A percentile compares a stretch with the other conserved stretches of the same genome.
phyloP scores from a whole-genome alignment of 2,329 filamentous ascomycete species.

The Stachybotrys chlorohalonatus region DNA sequence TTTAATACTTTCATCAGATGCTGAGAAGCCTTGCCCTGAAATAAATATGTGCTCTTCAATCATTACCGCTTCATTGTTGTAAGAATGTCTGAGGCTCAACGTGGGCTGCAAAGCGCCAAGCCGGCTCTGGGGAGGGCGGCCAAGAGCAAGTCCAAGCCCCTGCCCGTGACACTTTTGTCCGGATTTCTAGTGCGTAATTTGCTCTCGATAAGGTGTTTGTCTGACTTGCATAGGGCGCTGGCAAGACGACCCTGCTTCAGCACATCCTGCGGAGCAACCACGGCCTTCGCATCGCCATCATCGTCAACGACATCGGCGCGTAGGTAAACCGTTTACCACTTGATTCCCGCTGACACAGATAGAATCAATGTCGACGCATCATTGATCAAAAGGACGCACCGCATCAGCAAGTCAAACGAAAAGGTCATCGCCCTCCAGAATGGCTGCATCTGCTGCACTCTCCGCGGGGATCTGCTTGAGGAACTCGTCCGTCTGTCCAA shows the following conservation, averaged over 20 bases:
- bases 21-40: no score
- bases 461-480: conserved; percentile 61
- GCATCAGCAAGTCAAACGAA: conserved; percentile 49
- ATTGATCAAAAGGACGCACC: conserved; percentile 46
- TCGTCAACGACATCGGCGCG: conserved; percentile 65
- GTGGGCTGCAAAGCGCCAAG: background rate
- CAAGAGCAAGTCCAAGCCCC: conserved; percentile 7
- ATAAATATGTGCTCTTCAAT: background rate
- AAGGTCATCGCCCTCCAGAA: conserved; percentile 62
- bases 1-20: no score
- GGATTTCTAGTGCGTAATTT: conserved; percentile 19
- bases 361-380: conserved; percentile 58
- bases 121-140: no score
- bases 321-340: conserved; percentile 13
- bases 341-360: background rate
- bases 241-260: conserved; percentile 62
- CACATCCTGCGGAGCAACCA: conserved; percentile 60
- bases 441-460: conserved; percentile 68
- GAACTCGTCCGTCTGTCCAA: conserved; percentile 57
- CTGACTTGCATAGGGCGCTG: conserved; percentile 41
- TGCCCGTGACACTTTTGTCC: conserved; percentile 25
- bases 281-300: conserved; percentile 59
- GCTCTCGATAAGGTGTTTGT: background rate
- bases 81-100: background rate
- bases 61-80: background rate